Percentiles rank a stretch among this genome's conserved stretches.
phyloP scores from a whole-genome alignment of 2,329 filamentous ascomycete genomes.

The Cladosporium velox region DNA sequence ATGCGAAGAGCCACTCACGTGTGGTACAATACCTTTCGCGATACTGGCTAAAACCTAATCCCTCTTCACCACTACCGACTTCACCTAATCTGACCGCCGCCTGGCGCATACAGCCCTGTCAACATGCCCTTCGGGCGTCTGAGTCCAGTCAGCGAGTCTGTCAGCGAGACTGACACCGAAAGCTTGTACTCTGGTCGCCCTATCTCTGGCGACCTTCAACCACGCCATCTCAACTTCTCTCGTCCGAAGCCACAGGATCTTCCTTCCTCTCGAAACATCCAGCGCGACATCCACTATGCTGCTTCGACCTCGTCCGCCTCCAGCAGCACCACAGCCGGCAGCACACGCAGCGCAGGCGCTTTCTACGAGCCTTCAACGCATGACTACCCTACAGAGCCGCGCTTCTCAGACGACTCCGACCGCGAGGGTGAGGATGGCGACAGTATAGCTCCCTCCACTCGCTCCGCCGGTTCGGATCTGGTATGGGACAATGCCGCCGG shows the following conservation, averaged over 20 bases:
- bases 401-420: constrained; percentile 7
- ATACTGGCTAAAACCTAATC: constrained; percentile 7
- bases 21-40: background rate
- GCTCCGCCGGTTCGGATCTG: constrained; percentile 23
- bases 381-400: constrained; percentile 14
- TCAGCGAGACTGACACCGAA: constrained; percentile 20
- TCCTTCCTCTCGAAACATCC: constrained; percentile 9
- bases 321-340: constrained; percentile 8
- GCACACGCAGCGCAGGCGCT: constrained; percentile 6
- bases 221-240: constrained; percentile 32
- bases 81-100: background rate
- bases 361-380: background rate
- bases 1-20: constrained; percentile 4
- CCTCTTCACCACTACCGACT: background rate
- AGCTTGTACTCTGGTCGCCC: constrained; percentile 11
- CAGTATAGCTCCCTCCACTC: background rate
- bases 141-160: constrained; percentile 15
- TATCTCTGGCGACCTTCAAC: constrained; percentile 23
- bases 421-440: constrained; percentile 1
- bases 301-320: constrained; percentile 17
- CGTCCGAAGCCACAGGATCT: constrained; percentile 24
- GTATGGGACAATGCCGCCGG: constrained; percentile 27
- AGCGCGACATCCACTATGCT: constrained; percentile 10
- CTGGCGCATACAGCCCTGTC: background rate
- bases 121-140: constrained; percentile 21